Base-by-base conservation (phyloP, 768 basidiomycete genomes). In the Amanita thiersii region DNA sequence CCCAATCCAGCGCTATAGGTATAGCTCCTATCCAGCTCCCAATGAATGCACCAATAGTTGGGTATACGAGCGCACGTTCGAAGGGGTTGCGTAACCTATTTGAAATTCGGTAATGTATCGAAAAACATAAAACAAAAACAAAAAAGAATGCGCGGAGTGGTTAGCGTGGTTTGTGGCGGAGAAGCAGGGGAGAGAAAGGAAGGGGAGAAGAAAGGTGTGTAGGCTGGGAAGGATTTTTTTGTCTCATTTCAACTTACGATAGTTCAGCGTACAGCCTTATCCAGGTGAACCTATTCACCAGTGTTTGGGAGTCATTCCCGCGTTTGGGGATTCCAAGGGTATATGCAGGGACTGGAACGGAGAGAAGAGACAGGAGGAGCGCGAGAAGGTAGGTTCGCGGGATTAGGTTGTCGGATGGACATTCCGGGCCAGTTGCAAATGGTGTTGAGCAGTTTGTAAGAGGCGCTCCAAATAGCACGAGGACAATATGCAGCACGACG, bases 1-100 rank as follows among this genome's bases (percentile, higher is more conserved):
- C 92, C 94, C 94, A 98, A 61, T 98, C 94, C 12, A 98, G 76
- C 0, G 89, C 86, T 34, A 92, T 81, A 2, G 90, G 87, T 34
- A 93, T 68, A 7, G 74, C 77, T 11, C 91, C 92, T 10, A 73
- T 25, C 93, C 91, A 96, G 32, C 74, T 69, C 4, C 93, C 94
- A 14, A 81, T 20, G 31, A 85, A 49, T 0, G 86, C 66, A 29
- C 88, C 88, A 18, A 82, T 53, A 8, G 75, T 73, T 11, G 94
- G 88, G 52, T 87, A 91, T 12, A 93, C 73, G 15, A 94, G 57
- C 0, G 79, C 77, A 39, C 82, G 68, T 58, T 97, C 94, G 19
- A 86, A 54, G 2, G 80, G 69, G n/a, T 75, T 80, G 48, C 68
- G 73, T 15, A 65, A 60, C 26, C 78, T 82, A 48, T 37, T 25